Evolutionary conservation across 1,284 basidiomycete genomes (phyloP).

Genomic region (Ceratobasidium sp.): DNA sequence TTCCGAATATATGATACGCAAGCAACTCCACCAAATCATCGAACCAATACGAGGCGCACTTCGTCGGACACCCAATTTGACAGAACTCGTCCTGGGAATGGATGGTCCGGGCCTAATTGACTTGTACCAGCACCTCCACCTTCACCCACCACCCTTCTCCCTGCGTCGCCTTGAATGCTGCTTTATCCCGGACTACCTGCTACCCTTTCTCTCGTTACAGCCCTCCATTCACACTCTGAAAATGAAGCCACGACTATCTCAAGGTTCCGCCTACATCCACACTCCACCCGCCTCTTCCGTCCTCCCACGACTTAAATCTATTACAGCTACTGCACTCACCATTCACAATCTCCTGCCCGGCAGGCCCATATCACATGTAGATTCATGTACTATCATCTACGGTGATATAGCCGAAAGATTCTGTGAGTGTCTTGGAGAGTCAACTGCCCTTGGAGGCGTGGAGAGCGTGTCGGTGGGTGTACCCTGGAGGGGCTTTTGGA

Average conservation of each 20-base stretch:
- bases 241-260: no score
- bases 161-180: conserved; percentile 2
- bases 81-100: background rate
- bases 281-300: background rate
- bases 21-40: no score
- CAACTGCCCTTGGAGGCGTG: background rate
- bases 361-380: background rate
- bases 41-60: background rate
- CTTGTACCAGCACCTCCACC: background rate
- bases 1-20: no score
- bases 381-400: background rate
- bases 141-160: conserved; percentile 9
- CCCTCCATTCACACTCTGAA: background rate
- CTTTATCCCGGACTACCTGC: background rate
- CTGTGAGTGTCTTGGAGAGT: background rate
- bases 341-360: background rate
- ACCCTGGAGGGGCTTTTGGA: background rate
- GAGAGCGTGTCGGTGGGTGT: background rate
- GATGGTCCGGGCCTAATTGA: conserved; percentile 8
- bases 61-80: conserved; percentile 1
- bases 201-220: background rate
- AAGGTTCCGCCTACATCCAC: background rate
- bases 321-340: background rate
- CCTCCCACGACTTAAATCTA: conserved; percentile 7
- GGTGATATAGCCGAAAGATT: background rate